phyloP scores from a whole-genome alignment of 495 filamentous ascomycete genomes.

The Schizothecium vesticola region DNA sequence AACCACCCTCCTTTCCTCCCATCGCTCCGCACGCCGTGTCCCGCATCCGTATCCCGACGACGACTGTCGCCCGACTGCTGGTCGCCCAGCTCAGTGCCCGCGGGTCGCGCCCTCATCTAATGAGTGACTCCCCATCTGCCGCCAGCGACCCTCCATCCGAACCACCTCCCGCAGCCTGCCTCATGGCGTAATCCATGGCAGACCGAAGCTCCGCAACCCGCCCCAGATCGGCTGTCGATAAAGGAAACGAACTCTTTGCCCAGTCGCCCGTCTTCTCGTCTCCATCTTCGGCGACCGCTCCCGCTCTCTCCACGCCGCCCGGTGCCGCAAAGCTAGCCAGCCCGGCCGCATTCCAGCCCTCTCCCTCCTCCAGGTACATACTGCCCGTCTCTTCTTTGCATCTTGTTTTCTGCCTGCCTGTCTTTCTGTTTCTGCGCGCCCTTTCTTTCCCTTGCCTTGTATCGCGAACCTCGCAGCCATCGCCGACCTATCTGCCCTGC shows the following conservation, averaged over 20 bases:
- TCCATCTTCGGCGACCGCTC: conserved; percentile 10
- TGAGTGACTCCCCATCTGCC: conserved; percentile 14
- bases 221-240: conserved; percentile 50
- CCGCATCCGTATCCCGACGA: neutral
- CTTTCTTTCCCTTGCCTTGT: neutral
- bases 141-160: conserved; percentile 11
- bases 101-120: neutral
- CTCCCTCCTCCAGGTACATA: conserved; percentile 26
- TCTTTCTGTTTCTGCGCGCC: neutral
- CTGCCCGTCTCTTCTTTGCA: conserved; percentile 4
- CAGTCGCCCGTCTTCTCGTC: conserved; percentile 32
- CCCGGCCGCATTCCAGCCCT: conserved; percentile 13
- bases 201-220: conserved; percentile 49
- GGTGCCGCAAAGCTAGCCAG: conserved; percentile 8
- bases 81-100: neutral
- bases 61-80: neutral
- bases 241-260: conserved; percentile 35
- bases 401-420: conserved; percentile 2
- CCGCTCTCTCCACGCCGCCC: conserved; percentile 17
- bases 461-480: neutral
- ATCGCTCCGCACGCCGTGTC: neutral
- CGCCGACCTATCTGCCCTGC: neutral
- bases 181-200: conserved; percentile 56
- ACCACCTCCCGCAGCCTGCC: conserved; percentile 28
- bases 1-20: neutral